These are phyloP conservation scores for Trifolium pratense DNA, from an alignment of 306 rosid species.

Conservation along the genomic window DNA sequence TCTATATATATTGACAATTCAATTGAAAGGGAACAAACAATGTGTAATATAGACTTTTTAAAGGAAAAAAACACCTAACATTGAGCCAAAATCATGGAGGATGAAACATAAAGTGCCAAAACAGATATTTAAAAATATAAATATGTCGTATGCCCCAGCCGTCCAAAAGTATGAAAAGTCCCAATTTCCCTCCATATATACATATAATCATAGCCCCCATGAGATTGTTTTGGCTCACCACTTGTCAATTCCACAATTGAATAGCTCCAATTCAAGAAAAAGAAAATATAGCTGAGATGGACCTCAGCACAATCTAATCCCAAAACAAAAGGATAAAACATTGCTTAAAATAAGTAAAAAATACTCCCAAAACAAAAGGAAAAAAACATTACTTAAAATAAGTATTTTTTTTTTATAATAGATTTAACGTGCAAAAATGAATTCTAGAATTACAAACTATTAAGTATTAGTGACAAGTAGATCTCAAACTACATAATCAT, in stretches of 20 bases:
- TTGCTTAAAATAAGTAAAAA: too few species aligned
- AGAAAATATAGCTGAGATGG: conserved; percentile 4
- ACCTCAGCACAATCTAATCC: not conserved
- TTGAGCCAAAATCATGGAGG: conserved; percentile 38
- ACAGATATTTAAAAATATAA: conserved; percentile 8
- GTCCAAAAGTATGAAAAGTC: conserved; percentile 35
- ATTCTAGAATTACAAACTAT: too few species aligned
- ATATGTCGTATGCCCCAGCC: conserved; percentile 21
- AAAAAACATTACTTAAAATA: too few species aligned
- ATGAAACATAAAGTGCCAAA: conserved; percentile 44
- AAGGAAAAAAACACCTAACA: conserved; percentile 28
- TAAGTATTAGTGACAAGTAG: too few species aligned
- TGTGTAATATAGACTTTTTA: conserved; percentile 26
- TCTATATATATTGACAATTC: conserved; percentile 40
- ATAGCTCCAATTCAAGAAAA: conserved; percentile 29
- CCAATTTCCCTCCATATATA: conserved; percentile 7
- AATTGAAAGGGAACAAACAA: conserved; percentile 41
- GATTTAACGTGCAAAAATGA: too few species aligned
- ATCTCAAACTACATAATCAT: too few species aligned
- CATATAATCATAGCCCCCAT: conserved; percentile 29
- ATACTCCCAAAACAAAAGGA: too few species aligned
- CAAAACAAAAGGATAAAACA: not conserved
- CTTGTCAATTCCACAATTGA: conserved; percentile 20
- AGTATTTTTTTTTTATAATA: too few species aligned
- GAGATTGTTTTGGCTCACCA: not conserved